Evolutionary conservation across 1,284 basidiomycete species (phyloP).

Genomic region (Xanthoconium separans): DNA sequence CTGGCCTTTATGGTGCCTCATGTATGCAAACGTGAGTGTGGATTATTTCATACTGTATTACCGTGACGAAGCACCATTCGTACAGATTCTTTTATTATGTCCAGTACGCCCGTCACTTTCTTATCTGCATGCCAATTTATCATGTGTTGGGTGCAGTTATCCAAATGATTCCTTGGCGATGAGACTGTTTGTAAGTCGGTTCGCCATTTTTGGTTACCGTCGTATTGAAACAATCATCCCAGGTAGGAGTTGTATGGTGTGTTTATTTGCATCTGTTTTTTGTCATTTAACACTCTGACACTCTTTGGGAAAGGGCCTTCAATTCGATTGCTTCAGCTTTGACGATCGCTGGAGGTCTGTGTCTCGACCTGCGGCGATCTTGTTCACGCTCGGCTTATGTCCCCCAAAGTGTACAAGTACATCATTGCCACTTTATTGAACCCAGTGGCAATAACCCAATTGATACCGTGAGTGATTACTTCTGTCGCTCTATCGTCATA

Average conservation of each 20-base stretch:
- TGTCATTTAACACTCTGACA: no score
- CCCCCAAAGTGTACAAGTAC: neutral
- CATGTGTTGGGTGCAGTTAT: neutral
- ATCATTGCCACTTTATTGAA: neutral
- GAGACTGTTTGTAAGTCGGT: neutral
- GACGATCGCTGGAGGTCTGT: neutral
- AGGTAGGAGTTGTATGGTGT: conserved; percentile 1
- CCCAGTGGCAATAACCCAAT: neutral
- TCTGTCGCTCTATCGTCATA: no score
- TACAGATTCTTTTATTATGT: conserved; percentile 15
- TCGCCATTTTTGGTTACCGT: neutral
- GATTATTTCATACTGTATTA: neutral
- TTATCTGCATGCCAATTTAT: no score
- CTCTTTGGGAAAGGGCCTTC: no score
- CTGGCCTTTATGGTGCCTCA: conserved; percentile 6
- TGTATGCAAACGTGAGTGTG: conserved; percentile 18
- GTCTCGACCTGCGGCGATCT: neutral
- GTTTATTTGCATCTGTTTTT: no score
- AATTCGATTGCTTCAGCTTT: no score
- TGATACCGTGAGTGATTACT: neutral
- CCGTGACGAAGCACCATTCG: neutral
- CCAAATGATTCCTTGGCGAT: neutral
- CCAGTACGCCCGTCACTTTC: neutral
- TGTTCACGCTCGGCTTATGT: neutral
- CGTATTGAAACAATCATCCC: neutral